Conservation (phyloP, 225 moss, liverwort and hornwort species). For the Physcomitrellopsis africana region DNA sequence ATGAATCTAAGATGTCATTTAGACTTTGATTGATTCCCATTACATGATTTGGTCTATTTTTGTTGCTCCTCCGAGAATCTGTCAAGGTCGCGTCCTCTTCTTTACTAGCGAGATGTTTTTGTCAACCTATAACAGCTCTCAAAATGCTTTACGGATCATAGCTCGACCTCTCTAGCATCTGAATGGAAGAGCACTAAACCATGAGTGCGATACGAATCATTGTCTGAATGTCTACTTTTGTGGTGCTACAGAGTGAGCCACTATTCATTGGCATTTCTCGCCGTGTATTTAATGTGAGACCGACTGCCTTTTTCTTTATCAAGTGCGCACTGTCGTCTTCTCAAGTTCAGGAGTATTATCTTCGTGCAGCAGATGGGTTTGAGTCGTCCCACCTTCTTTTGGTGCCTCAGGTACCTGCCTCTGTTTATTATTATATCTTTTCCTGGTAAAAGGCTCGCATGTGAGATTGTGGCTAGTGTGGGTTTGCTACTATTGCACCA, state of each 20-base stretch:
- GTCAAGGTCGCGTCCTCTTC: not conserved
- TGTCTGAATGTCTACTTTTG: not conserved
- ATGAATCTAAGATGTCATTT: not conserved
- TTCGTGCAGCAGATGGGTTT: constrained; percentile 69
- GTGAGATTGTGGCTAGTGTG: too few species aligned
- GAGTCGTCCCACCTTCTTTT: constrained; percentile 76
- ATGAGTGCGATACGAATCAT: not conserved
- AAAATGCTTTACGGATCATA: not conserved
- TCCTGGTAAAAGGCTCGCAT: too few species aligned
- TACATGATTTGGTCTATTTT: not conserved
- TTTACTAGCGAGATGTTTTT: not conserved
- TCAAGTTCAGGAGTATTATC: constrained; percentile 65
- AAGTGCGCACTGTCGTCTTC: constrained; percentile 69
- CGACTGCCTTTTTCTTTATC: constrained; percentile 87
- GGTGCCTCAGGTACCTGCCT: constrained; percentile 50
- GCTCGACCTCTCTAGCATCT: not conserved
- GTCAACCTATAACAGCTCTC: not conserved
- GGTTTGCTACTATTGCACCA: too few species aligned
- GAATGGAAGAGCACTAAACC: not conserved
- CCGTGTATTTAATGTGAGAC: constrained; percentile 75
- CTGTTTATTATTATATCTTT: too few species aligned
- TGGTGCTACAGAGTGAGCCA: constrained; percentile 69
- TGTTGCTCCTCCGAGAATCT: not conserved
- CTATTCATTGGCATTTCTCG: constrained; percentile 88
- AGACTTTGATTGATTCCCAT: not conserved